phyloP scores from a whole-genome alignment of 2,329 filamentous ascomycete genomes.

The Colletotrichum tanaceti region DNA sequence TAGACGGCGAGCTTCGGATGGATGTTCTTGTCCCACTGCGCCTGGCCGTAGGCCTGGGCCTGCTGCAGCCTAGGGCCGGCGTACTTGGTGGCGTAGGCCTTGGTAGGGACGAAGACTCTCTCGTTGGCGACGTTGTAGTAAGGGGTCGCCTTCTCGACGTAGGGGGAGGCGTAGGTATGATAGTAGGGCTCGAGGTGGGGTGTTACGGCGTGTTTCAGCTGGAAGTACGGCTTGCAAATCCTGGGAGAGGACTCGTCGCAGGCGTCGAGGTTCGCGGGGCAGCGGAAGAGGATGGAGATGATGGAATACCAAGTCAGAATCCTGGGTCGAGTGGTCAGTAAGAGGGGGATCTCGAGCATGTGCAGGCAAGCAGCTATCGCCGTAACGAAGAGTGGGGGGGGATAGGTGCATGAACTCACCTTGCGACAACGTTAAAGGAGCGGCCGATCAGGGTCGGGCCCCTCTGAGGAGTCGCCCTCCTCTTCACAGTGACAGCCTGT shows the following conservation, averaged over 20 bases:
- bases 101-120: conserved; percentile 75
- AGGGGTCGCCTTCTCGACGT: conserved; percentile 80
- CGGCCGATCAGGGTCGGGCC: conserved; percentile 51
- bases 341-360: background rate
- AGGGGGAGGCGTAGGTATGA: conserved; percentile 82
- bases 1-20: conserved; percentile 79
- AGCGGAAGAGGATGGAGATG: conserved; percentile 82
- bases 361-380: conserved; percentile 10
- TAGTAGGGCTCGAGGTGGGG: conserved; percentile 91
- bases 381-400: conserved; percentile 14
- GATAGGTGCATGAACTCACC: conserved; percentile 48
- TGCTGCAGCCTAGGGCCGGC: conserved; percentile 78
- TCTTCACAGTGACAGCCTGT: conserved; percentile 50
- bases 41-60: conserved; percentile 72
- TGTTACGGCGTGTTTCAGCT: conserved; percentile 69
- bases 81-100: conserved; percentile 75
- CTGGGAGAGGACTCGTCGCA: conserved; percentile 77
- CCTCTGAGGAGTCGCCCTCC: conserved; percentile 45
- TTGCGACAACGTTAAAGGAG: conserved; percentile 63
- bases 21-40: conserved; percentile 83
- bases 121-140: conserved; percentile 76
- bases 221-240: conserved; percentile 86
- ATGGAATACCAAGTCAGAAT: conserved; percentile 88
- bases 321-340: conserved; percentile 56
- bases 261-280: conserved; percentile 75